Evolutionary conservation across 345 rosid species (phyloP), one percentile per base, ranked within the genome.

Genomic region (Salix caprea): DNA sequence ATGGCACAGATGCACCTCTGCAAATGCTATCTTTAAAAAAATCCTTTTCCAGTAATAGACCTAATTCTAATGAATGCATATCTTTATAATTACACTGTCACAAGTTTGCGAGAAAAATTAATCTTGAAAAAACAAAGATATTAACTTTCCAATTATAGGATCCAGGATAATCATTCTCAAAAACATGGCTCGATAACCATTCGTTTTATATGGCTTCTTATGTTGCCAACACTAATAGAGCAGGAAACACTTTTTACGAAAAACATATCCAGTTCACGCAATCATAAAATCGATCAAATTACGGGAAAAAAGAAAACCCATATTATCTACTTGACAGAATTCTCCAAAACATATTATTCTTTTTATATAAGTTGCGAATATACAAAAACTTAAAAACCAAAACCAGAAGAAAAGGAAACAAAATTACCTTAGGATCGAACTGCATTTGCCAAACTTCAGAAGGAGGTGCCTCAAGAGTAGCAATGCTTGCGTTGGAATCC

Each of bases 381-480:
- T 44, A 44, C 50, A 44, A 44, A 19, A 58, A 58, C 64, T 58
- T 58, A 58, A 24, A 58, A 16, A 54, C 21, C 6, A 13, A 14
- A 61, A 61, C 18, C 39, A 7, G 40, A 36, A 15, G 16, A 1
- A 42, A 40, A 19, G 4, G 12, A 18, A 39, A 6, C n/a, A 37
- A 16, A 12, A 24, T 0, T 39, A 94, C 99, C 99, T 85, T 89
- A 69, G 99, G 94, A 77, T 94, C 87, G 79, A 96, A 96, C 83
- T 88, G 90, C 99, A 96, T 87, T 76, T 96, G 97, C 98, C 98
- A 94, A 69, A 93, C 95, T 84, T 96, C 98, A 19, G 98, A 92
- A 12, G 99, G 98, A 13, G 98, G 97, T 76, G 96, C 98, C 79
- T 96, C 98, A 68, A 96, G 89, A 64, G 91, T 85, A 54, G 98